Evolutionary conservation across 352 stramenopile species (phyloP), one percentile per base, ranked within the genome.

Genomic region (Phytophthora aleatoria): DNA sequence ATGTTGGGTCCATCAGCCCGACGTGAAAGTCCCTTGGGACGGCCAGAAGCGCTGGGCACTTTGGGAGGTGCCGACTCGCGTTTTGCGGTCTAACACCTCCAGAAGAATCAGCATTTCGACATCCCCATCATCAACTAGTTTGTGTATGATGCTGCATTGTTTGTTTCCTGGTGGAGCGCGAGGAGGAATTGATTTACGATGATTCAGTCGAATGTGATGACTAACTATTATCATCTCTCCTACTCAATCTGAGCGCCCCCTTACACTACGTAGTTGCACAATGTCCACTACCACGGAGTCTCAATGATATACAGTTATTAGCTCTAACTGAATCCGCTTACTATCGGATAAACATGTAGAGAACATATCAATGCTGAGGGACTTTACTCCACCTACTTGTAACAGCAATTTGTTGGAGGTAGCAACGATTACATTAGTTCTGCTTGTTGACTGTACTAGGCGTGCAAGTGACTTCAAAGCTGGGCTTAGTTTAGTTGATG

Each of bases 281-380:
- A 53, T 12, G 1, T 61, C 2, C 12, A 27, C 16, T 54, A 35
- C 13, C 10, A 31, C 9, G 33, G 4, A 57, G 49, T 39, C 82
- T 81, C 83, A 50, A 88, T 94, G 85, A 94, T 91, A 47, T 54
- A 83, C 71, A 90, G 78, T 88, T 90, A 94, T 94, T 94, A 94
- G 86, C 86, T 94, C 86, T 94, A 94, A 79, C 83, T 82, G 83
- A 94, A 90, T 64, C 57, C 57, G 62, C 54, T 61, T 73, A 86
- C 78, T 89, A 86, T 87, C 80, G 84, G 87, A 89, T 63, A 38
- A 69, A 51, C 74, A 57, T 85, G 75, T 79, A 65, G 57, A 81
- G 28, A 73, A 52, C 50, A 36, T 57, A 76, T 72, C 42, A 60
- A 70, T 61, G 50, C 66, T 88, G 79, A 88, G 76, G 79, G 79